Evolutionary conservation across 2,329 filamentous ascomycete genomes (phyloP), one percentile per base, ranked within the genome.

Genomic region (Paecilomyces niveus): DNA sequence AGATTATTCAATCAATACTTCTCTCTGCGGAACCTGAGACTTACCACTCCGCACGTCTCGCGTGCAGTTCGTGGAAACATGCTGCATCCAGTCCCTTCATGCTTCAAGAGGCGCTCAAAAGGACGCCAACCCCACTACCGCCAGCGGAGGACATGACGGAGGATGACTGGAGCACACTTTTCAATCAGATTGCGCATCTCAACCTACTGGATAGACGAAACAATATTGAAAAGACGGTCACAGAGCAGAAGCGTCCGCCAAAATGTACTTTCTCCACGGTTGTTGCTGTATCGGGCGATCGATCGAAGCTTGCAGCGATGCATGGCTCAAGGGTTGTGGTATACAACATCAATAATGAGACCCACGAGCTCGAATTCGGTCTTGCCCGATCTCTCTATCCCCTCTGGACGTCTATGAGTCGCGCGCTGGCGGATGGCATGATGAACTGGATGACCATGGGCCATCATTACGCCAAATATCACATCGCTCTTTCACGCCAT

Each of bases 1-100:
- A 67, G 54, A 58, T 67, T 33, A 57, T 65, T 31, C 63, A 65
- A 39, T 61, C 60, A 22, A 61, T 67, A 52, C 61, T 65, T 8
- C 56, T 59, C 31, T 54, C 59, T 49, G 50, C 62, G 10, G 62
- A 65, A 22, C 32, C 59, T 6, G 63, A 67, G 53, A 59, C 61
- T 1, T 67, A 62, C 55, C 49, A 57, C 35, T 56, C 61, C 18
- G 63, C 62, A n/a, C 63, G 63, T 9, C 57, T 61, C 45, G 54
- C 60, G 24, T 67, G 63, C 35, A 56, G 52, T 24, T 53, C 54
- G 45, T 67, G 65, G 63, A 54, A 53, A 9, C 50, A 50, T 39
- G 64, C 65, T 33, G 62, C 65, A 3, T 62, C 63, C 2, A 54
- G 53, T 13, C 54, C 65, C 1, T 66, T 53, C 29, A 59, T 66